Conservation (phyloP, 1,139 yeast species). For the Candida sp. region DNA sequence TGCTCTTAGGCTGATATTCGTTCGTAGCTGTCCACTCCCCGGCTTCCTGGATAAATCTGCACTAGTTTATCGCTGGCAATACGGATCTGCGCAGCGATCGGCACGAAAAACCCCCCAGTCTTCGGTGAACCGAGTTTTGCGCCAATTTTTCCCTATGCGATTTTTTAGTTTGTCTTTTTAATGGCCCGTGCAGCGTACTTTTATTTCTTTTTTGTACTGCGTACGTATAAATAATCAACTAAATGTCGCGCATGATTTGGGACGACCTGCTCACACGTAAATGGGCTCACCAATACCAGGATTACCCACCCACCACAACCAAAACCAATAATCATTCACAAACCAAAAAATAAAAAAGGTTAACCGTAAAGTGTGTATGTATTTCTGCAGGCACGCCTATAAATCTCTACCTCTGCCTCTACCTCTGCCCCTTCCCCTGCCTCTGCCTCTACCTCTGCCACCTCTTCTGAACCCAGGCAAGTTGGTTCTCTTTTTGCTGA, state of each 20-base stretch:
- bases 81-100: no score
- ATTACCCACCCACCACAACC: no score
- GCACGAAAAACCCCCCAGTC: not conserved
- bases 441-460: constrained; percentile 22
- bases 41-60: no score
- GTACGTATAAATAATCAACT: no score
- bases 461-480: constrained; percentile 36
- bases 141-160: not conserved
- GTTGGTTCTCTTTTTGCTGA: constrained; percentile 43
- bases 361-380: not conserved
- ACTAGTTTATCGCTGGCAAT: no score
- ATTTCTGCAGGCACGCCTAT: not conserved
- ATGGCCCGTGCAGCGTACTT: not conserved
- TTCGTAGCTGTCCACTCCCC: no score
- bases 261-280: no score
- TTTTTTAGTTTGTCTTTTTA: no score
- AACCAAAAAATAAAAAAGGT: not conserved
- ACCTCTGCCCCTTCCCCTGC: constrained; percentile 17
- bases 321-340: not conserved
- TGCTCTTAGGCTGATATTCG: no score
- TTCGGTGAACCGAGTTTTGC: not conserved
- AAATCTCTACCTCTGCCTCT: constrained; percentile 14
- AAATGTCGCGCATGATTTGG: not conserved
- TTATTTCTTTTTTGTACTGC: not conserved
- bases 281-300: no score